These are phyloP conservation scores for Protomyces pachydermus DNA, from an alignment of 1,139 yeast species.

Conservation along the genomic window DNA sequence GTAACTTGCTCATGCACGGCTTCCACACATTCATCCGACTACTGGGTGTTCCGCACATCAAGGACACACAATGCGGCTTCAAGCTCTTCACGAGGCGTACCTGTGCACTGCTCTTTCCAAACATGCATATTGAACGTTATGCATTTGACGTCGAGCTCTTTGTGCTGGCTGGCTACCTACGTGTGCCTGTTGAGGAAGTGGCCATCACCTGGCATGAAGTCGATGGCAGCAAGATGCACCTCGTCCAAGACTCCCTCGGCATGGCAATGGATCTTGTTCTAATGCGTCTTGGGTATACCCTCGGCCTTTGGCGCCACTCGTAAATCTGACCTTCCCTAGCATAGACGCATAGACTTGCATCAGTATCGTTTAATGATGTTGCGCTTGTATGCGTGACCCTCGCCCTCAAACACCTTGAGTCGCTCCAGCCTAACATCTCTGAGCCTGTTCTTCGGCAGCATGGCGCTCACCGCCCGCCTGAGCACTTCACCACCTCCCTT, in stretches of 20 bases:
- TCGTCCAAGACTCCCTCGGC: slow-evolving; percentile 81
- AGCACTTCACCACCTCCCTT: slow-evolving; percentile 82
- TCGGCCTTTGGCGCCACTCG: slow-evolving; percentile 56
- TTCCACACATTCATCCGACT: slow-evolving; percentile 77
- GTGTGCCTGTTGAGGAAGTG: slow-evolving; percentile 63
- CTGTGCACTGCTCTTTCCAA: slow-evolving; percentile 65
- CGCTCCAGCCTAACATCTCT: slow-evolving; percentile 77
- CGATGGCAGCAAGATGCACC: slow-evolving; percentile 86
- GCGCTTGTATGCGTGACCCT: slow-evolving; percentile 76
- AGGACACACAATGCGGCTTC: slow-evolving; percentile 97
- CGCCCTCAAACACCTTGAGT: slow-evolving; percentile 79
- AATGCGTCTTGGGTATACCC: slow-evolving; percentile 77
- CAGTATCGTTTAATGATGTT: slow-evolving; percentile 49
- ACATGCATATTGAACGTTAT: slow-evolving; percentile 96
- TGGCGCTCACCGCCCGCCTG: slow-evolving; percentile 83
- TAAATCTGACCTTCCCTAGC: not conserved
- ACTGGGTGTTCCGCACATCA: slow-evolving; percentile 80
- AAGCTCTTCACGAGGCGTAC: slow-evolving; percentile 77
- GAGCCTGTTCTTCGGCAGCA: slow-evolving; percentile 88
- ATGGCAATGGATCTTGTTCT: slow-evolving; percentile 97
- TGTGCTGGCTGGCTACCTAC: slow-evolving; percentile 68
- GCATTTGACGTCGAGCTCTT: slow-evolving; percentile 92
- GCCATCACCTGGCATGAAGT: slow-evolving; percentile 97
- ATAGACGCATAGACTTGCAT: not conserved
- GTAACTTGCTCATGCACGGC: slow-evolving; percentile 91